These are phyloP conservation scores for Sphaerulina vaccinii DNA, from an alignment of 2,329 filamentous ascomycete species.

Conservation along the genomic window DNA sequence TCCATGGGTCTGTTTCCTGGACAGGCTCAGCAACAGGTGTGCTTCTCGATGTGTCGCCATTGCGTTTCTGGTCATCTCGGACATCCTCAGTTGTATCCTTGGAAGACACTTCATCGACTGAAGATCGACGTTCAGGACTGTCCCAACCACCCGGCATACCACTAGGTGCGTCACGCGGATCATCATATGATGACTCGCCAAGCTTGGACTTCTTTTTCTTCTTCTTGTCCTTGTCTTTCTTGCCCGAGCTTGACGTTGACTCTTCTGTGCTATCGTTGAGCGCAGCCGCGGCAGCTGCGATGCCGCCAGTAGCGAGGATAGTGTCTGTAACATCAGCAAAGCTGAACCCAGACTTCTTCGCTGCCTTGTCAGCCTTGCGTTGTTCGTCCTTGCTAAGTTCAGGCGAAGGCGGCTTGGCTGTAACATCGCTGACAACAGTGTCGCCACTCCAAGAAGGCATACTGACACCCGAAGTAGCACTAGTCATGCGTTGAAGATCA, in stretches of 20 bases:
- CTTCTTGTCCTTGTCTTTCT: conserved; percentile 37
- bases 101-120: conserved; percentile 28
- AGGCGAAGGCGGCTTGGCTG: conserved; percentile 12
- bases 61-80: conserved; percentile 24
- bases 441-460: conserved; percentile 10
- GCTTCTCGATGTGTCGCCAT: conserved; percentile 15
- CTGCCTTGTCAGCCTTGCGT: conserved; percentile 28
- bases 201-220: conserved; percentile 41
- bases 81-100: conserved; percentile 18
- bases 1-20: conserved; percentile 27
- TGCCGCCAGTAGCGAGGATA: conserved; percentile 30
- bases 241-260: conserved; percentile 23
- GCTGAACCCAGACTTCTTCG: conserved; percentile 15
- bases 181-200: conserved; percentile 36
- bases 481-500: conserved; percentile 16
- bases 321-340: conserved; percentile 34
- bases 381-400: conserved; percentile 29
- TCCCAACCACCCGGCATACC: conserved; percentile 35
- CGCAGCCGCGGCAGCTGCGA: conserved; percentile 26
- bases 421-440: conserved; percentile 5
- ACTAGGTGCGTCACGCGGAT: conserved; percentile 28
- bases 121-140: conserved; percentile 18
- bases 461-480: conserved; percentile 7
- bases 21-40: conserved; percentile 8
- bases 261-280: conserved; percentile 26